Evolutionary conservation across 805 yeast species (phyloP).

Genomic region (Yamadazyma sp.): DNA sequence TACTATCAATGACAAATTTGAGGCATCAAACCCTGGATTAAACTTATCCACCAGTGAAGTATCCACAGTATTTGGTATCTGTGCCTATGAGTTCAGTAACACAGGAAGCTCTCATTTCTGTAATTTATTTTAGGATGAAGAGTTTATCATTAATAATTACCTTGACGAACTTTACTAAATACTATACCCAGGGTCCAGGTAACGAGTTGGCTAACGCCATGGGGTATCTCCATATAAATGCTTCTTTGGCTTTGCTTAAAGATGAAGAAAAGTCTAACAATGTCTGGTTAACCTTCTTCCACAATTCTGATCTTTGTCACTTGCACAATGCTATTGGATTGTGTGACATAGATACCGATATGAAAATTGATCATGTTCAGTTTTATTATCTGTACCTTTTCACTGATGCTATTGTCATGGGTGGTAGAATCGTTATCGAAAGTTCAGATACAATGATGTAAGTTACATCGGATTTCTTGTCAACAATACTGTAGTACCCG

Average conservation of each 20-base stretch:
- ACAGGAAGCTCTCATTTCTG: conserved; percentile 67
- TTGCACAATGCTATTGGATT: conserved; percentile 64
- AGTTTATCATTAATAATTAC: conserved; percentile 62
- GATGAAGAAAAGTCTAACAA: conserved; percentile 37
- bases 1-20: conserved; percentile 22
- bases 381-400: conserved; percentile 47
- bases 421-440: conserved; percentile 37
- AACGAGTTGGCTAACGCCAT: conserved; percentile 53
- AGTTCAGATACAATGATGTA: conserved; percentile 26
- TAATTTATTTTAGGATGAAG: conserved; percentile 61
- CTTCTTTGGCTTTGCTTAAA: conserved; percentile 46
- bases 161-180: conserved; percentile 54
- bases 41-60: conserved; percentile 54
- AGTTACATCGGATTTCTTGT: conserved; percentile 35
- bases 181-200: conserved; percentile 64
- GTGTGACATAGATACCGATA: conserved; percentile 29
- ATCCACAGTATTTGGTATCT: conserved; percentile 51
- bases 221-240: conserved; percentile 54
- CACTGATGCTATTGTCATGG: conserved; percentile 35
- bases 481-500: conserved; percentile 39
- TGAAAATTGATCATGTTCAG: conserved; percentile 29
- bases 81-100: conserved; percentile 74
- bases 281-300: conserved; percentile 67
- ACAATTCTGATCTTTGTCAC: conserved; percentile 63
- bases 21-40: conserved; percentile 48